Evolutionary conservation across 139 green algal genomes (phyloP), one percentile per base, ranked within the genome.

Genomic region (Ulvella scutata): DNA sequence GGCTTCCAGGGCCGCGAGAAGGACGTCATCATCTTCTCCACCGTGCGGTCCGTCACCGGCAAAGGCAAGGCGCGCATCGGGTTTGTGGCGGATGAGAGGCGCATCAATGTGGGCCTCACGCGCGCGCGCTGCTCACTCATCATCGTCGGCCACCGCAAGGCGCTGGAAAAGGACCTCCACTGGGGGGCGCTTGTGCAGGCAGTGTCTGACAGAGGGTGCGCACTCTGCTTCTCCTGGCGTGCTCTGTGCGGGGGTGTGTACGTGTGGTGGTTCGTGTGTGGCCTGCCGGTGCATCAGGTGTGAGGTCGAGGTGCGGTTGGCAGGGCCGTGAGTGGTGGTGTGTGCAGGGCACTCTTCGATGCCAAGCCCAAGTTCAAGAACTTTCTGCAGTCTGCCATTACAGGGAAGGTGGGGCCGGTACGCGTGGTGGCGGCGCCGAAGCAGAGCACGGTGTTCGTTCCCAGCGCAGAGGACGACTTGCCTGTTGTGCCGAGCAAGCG

Each of bases 1-100:
- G 91, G 91, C 28, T 97, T 96, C 78, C 88, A 95, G 83, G 92
- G 92, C 0, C 83, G 91, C 9, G 92, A 97, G 83, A 97, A 96
- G 83, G 92, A 97, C 60, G 78, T 97, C 3, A 83, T 81, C 43
- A 87, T 97, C 34, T 96, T 96, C 82, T 88, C 80, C 34, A 86
- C 85, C 6, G 90, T 96, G 61, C 81, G 89, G 2, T 77, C 83
- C 4, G 40, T 59, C 3, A 77, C 43, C 2, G 79, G 35, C 4
- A 37, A 37, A 6, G 35, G 33, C 21, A 73, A 59, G 4, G n/a
- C 72, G 21, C 59, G 74, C 38, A 91, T 96, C 13, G 90, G 90
- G 20, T 96, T 96, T 74, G 88, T 94, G 23, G 83, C 88, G 0
- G 92, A 97, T 76, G 88, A 91, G 82, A 85, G 90, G 33, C 88